Evolutionary conservation across 176 grass and related monocot genomes (phyloP).

Genomic region (Stipa capillata): DNA sequence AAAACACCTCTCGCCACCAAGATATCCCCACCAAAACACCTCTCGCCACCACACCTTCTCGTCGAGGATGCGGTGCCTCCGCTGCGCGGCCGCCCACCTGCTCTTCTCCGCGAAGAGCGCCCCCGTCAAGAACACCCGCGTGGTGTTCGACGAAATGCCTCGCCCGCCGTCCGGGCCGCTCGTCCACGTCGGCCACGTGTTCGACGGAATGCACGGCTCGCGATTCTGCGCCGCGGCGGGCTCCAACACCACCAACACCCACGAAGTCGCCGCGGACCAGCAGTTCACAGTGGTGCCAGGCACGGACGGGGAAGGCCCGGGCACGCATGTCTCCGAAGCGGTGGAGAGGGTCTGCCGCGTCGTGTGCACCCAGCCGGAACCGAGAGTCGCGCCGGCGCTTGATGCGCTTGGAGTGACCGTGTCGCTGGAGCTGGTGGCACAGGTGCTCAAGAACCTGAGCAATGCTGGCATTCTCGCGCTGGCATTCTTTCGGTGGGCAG

Average conservation of each 20-base stretch:
- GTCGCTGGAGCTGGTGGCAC: conserved; percentile 28
- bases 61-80: not conserved
- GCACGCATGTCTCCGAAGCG: not conserved
- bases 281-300: conserved; percentile 17
- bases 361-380: conserved; percentile 21
- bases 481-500: conserved; percentile 57
- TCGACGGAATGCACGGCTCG: not conserved
- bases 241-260: not conserved
- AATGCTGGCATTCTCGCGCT: conserved; percentile 51
- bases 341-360: conserved; percentile 38
- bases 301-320: not conserved
- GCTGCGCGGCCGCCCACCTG: not conserved
- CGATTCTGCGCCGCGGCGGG: not conserved
- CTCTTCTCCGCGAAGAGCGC: not conserved
- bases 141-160: too few species aligned
- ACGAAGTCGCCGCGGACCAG: not conserved
- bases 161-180: too few species aligned
- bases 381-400: conserved; percentile 9
- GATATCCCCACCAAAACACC: not conserved
- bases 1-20: not conserved
- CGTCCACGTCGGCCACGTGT: not conserved
- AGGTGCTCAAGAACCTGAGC: conserved; percentile 48
- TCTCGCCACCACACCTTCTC: not conserved
- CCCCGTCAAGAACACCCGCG: not conserved
- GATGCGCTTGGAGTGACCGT: conserved; percentile 26